A percentile compares a stretch with the other conserved stretches of the same genome.
Conservation (phyloP, 495 filamentous ascomycete genomes). For the Zalerion maritima region DNA sequence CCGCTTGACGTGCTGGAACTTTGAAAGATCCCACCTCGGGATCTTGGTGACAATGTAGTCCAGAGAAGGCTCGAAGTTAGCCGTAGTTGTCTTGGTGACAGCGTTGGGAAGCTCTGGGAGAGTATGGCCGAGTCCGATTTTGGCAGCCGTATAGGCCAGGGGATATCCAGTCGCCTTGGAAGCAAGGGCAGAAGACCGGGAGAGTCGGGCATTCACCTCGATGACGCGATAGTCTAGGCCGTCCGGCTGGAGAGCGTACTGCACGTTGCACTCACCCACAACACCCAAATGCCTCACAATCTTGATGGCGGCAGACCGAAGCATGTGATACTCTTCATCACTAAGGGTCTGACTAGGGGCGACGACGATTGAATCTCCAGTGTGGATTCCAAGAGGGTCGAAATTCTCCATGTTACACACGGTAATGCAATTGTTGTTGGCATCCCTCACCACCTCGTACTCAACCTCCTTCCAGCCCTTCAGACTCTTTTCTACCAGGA, state of each 20-base stretch:
- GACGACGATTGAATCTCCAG: slow-evolving; percentile 93
- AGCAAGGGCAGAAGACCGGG: slow-evolving; percentile 86
- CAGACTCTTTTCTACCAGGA: slow-evolving; percentile 96
- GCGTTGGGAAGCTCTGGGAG: slow-evolving; percentile 92
- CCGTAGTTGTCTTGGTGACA: slow-evolving; percentile 94
- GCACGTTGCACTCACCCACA: slow-evolving; percentile 95
- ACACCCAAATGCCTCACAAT: slow-evolving; percentile 92
- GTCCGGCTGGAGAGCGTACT: slow-evolving; percentile 91
- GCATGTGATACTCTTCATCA: slow-evolving; percentile 98
- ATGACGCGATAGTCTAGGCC: slow-evolving; percentile 94
- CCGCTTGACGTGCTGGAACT: slow-evolving; percentile 97
- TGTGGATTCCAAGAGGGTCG: slow-evolving; percentile 90
- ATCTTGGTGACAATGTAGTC: slow-evolving; percentile 99
- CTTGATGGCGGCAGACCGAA: slow-evolving; percentile 88
- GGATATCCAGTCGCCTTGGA: slow-evolving; percentile 98
- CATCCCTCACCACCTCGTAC: slow-evolving; percentile 93
- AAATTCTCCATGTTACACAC: slow-evolving; percentile 99
- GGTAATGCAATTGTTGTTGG: slow-evolving; percentile 92
- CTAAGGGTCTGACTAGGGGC: slow-evolving; percentile 90
- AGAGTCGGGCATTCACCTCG: slow-evolving; percentile 95
- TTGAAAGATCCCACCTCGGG: slow-evolving; percentile 89
- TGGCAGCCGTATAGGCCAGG: slow-evolving; percentile 89
- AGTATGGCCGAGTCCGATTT: slow-evolving; percentile 90
- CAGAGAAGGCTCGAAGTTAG: slow-evolving; percentile 94
- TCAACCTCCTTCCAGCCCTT: slow-evolving; percentile 99